Evolutionary conservation across 305 asterid species (phyloP).

Genomic region (Fraxinus velutina): DNA sequence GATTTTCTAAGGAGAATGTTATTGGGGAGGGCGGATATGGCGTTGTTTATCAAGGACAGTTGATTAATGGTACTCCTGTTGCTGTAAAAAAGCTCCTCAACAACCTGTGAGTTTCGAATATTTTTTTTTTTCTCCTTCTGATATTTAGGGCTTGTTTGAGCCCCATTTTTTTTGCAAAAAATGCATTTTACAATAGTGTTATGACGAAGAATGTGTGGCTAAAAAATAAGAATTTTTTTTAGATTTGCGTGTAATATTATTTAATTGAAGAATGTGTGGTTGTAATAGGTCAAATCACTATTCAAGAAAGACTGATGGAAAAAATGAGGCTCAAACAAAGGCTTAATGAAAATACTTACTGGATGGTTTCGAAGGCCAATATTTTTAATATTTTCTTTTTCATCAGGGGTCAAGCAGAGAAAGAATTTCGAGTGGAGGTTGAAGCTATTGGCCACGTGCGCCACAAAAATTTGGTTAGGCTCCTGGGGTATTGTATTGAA

Average conservation of each 20-base stretch:
- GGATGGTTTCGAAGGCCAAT: not conserved
- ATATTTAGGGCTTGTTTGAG: not conserved
- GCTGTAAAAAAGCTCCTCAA: constrained; percentile 91
- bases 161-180: no score
- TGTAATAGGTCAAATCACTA: no score
- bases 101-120: constrained; percentile 64
- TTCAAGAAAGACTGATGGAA: no score
- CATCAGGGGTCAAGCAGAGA: constrained; percentile 92
- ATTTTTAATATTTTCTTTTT: not conserved
- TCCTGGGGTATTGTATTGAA: constrained; percentile 89
- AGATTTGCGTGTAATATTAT: no score
- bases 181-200: no score
- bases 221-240: no score
- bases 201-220: no score
- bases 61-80: constrained; percentile 73
- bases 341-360: not conserved
- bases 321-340: no score
- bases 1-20: constrained; percentile 78
- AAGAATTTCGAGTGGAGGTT: constrained; percentile 85
- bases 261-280: no score
- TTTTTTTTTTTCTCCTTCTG: constrained; percentile 4
- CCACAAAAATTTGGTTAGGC: constrained; percentile 92
- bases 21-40: constrained; percentile 98
- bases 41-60: constrained; percentile 70
- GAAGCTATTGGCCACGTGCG: constrained; percentile 97